These are phyloP conservation scores for Chlorella sp. DNA, from an alignment of 139 green algal genomes.

Conservation along the genomic window DNA sequence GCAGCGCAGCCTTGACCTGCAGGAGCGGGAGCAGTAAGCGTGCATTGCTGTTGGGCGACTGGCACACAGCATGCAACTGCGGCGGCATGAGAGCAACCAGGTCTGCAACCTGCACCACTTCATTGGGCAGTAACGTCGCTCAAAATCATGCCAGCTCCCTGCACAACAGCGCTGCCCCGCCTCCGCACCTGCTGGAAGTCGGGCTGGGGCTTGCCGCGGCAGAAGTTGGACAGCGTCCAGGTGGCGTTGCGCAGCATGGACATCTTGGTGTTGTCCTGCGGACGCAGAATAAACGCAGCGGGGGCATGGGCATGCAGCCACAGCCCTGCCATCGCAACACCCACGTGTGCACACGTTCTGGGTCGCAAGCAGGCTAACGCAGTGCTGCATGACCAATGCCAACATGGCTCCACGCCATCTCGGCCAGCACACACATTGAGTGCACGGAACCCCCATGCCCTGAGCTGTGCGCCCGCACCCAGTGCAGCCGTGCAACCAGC, in stretches of 20 bases:
- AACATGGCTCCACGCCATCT: no score
- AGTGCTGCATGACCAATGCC: no score
- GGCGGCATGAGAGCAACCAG: neutral
- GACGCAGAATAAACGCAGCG: no score
- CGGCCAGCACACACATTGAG: no score
- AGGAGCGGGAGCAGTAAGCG: neutral
- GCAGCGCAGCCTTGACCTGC: conserved; percentile 88
- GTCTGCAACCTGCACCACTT: no score
- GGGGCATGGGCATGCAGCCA: no score
- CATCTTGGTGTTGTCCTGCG: conserved; percentile 92
- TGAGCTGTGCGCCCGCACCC: no score
- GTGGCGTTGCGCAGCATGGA: conserved; percentile 99
- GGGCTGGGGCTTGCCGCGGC: conserved; percentile 93
- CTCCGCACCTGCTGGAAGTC: conserved; percentile 21
- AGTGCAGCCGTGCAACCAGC: no score
- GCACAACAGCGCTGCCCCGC: neutral
- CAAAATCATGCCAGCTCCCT: neutral
- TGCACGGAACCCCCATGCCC: no score
- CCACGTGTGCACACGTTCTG: no score
- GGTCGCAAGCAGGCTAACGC: no score
- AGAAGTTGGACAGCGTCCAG: conserved; percentile 99
- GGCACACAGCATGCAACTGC: neutral
- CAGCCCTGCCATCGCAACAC: no score
- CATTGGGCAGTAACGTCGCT: neutral
- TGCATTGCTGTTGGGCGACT: neutral